phyloP scores from a whole-genome alignment of 116 monocot species.

The Phalaenopsis hybrid region DNA sequence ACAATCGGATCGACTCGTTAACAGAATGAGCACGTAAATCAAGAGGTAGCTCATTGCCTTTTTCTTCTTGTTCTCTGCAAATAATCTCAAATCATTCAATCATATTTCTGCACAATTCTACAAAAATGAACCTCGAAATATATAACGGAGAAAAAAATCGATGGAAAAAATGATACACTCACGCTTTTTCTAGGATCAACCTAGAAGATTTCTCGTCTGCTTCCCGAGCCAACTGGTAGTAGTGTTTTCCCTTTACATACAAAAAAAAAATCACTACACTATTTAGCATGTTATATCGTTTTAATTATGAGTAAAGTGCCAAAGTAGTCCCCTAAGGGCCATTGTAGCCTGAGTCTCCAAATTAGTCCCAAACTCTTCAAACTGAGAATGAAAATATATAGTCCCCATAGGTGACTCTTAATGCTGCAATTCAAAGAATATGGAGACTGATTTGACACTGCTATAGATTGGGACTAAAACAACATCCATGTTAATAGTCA shows the following conservation, averaged over 20 bases:
- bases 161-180: not conserved
- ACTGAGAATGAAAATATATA: too few relatives aligned
- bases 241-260: constrained; percentile 48
- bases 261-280: not conserved
- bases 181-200: constrained; percentile 29
- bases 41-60: constrained; percentile 39
- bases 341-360: too few relatives aligned
- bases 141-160: not conserved
- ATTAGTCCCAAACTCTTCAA: too few relatives aligned
- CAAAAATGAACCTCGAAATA: constrained; percentile 1
- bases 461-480: too few relatives aligned
- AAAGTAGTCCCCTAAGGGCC: too few relatives aligned
- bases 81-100: not conserved
- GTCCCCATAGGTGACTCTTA: too few relatives aligned
- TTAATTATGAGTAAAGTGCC: not conserved
- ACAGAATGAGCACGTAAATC: constrained; percentile 38
- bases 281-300: not conserved
- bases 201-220: constrained; percentile 67
- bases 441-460: too few relatives aligned
- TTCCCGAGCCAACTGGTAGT: constrained; percentile 58
- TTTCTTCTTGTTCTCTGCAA: constrained; percentile 29
- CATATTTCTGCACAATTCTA: not conserved
- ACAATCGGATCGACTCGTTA: constrained; percentile 42
- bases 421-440: too few relatives aligned
- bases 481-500: too few relatives aligned